Percentiles rank a stretch among this genome's conserved stretches.
Evolutionary conservation across 495 filamentous ascomycete genomes (phyloP).

Genomic region (Lophium mytilinum): DNA sequence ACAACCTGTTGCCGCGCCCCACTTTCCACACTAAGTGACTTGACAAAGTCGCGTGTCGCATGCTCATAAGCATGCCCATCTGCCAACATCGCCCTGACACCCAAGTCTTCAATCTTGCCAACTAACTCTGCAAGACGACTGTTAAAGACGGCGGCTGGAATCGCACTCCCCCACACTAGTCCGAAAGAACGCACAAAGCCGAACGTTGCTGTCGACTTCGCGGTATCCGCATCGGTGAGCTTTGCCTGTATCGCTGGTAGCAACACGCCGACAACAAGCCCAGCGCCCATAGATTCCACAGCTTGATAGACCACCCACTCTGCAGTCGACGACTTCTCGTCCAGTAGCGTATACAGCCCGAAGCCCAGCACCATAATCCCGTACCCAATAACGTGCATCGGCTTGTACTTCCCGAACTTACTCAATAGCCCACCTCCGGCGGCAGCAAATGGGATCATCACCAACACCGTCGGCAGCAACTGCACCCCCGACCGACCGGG

Average conservation of each 20-base stretch:
- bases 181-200: conserved; percentile 43
- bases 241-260: conserved; percentile 45
- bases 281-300: conserved; percentile 39
- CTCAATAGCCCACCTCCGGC: conserved; percentile 38
- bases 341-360: conserved; percentile 38
- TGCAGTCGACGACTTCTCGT: conserved; percentile 32
- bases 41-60: not conserved
- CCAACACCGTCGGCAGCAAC: conserved; percentile 49
- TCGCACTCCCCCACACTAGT: conserved; percentile 42
- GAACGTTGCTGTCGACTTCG: conserved; percentile 38
- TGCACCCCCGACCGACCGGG: conserved; percentile 50
- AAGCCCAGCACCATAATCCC: conserved; percentile 38
- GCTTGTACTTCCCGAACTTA: conserved; percentile 40
- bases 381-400: conserved; percentile 47
- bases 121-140: conserved; percentile 29
- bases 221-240: conserved; percentile 35
- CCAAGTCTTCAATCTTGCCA: not conserved
- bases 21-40: not conserved
- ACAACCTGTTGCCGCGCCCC: conserved; percentile 7
- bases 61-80: conserved; percentile 9
- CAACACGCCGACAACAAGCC: conserved; percentile 39
- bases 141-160: conserved; percentile 47
- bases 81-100: not conserved
- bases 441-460: conserved; percentile 41
- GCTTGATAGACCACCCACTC: conserved; percentile 44